phyloP scores from a whole-genome alignment of 2,329 filamentous ascomycete species.

The Penicillium verrucosum region DNA sequence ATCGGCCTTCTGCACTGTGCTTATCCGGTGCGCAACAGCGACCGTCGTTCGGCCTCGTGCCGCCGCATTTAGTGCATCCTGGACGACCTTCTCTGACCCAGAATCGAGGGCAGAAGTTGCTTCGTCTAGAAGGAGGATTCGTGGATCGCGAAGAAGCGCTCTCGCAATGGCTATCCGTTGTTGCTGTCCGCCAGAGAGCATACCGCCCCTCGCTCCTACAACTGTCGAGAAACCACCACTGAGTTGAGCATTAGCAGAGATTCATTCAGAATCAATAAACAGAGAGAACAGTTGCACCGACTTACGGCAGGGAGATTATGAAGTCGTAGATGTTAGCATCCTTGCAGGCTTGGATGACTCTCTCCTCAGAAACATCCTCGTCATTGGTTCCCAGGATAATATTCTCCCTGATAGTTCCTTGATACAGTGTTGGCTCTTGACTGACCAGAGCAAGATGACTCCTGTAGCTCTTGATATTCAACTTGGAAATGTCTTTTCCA shows the following conservation, averaged over 20 bases:
- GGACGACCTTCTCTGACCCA: neutral
- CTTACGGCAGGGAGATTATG: slow-evolving; percentile 25
- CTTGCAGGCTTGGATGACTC: neutral
- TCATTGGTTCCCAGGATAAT: neutral
- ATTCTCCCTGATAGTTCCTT: neutral
- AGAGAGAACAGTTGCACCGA: too few species aligned
- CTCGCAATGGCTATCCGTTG: slow-evolving; percentile 91
- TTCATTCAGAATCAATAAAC: slow-evolving; percentile 51
- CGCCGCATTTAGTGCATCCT: neutral
- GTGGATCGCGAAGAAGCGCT: slow-evolving; percentile 81
- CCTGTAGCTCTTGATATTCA: slow-evolving; percentile 84
- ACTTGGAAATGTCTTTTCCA: slow-evolving; percentile 70
- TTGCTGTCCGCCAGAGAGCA: slow-evolving; percentile 88
- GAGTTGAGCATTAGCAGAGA: slow-evolving; percentile 73
- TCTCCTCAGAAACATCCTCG: slow-evolving; percentile 61
- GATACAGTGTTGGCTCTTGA: slow-evolving; percentile 61
- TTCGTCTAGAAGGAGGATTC: slow-evolving; percentile 80
- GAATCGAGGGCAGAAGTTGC: slow-evolving; percentile 50
- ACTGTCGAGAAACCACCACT: slow-evolving; percentile 82
- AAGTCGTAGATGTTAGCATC: neutral
- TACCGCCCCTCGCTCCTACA: slow-evolving; percentile 79
- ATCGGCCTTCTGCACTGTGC: neutral
- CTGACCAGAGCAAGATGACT: slow-evolving; percentile 83
- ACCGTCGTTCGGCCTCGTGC: neutral
- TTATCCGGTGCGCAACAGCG: slow-evolving; percentile 85